Evolutionary conservation across 2,329 filamentous ascomycete genomes (phyloP).

Genomic region (Monosporascus sp.): DNA sequence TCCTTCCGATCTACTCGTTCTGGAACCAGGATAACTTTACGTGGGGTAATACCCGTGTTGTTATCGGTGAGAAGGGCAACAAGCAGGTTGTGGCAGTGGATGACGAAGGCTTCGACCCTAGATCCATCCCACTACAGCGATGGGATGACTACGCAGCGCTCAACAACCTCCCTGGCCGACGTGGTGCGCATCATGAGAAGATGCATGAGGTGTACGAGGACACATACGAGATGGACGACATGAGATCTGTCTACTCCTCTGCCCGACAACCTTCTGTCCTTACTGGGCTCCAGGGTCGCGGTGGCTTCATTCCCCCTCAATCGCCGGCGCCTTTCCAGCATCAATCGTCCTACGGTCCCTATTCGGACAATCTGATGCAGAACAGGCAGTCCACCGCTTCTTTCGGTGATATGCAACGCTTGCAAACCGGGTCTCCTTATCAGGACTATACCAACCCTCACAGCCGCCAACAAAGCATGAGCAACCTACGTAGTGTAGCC

Average conservation of each 20-base stretch:
- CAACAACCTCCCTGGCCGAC: constrained; percentile 88
- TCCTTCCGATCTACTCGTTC: constrained; percentile 94
- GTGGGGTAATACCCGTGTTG: constrained; percentile 97
- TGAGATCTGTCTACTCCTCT: constrained; percentile 93
- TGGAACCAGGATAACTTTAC: constrained; percentile 99
- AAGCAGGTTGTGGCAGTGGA: constrained; percentile 88
- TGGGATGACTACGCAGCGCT: constrained; percentile 92
- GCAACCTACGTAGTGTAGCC: constrained; percentile 47
- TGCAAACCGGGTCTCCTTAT: constrained; percentile 47
- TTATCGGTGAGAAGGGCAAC: constrained; percentile 87
- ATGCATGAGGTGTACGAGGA: constrained; percentile 62
- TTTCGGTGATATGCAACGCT: constrained; percentile 47
- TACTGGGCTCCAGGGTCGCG: constrained; percentile 70
- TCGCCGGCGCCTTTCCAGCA: constrained; percentile 69
- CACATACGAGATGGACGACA: constrained; percentile 95
- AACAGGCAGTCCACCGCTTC: constrained; percentile 72
- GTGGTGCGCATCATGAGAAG: constrained; percentile 67
- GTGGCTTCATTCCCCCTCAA: constrained; percentile 74
- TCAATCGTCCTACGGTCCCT: constrained; percentile 40
- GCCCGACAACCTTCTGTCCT: constrained; percentile 84
- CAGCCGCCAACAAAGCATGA: constrained; percentile 50
- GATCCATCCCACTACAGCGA: constrained; percentile 86
- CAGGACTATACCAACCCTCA: constrained; percentile 49
- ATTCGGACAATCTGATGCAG: constrained; percentile 47
- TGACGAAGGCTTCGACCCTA: constrained; percentile 81